Percentiles rank a stretch among this genome's conserved stretches.
These are phyloP conservation scores for Colletotrichum cereale DNA, from an alignment of 2,329 filamentous ascomycete species.

Conservation along the genomic window DNA sequence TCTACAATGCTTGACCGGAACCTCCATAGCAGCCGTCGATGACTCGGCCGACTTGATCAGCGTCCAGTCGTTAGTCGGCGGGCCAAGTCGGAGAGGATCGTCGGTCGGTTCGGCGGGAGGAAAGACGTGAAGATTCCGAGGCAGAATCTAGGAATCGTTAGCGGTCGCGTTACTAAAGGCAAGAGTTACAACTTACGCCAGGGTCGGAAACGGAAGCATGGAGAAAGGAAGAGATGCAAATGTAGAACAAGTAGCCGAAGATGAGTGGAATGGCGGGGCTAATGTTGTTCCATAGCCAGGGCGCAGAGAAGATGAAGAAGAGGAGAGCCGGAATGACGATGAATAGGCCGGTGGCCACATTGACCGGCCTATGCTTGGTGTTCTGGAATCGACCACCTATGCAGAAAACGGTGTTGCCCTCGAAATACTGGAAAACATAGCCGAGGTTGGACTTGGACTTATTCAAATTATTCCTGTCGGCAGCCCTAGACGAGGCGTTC, in stretches of 20 bases:
- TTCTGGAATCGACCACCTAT: constrained; percentile 89
- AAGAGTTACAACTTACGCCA: constrained; percentile 75
- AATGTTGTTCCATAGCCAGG: constrained; percentile 87
- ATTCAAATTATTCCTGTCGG: constrained; percentile 31
- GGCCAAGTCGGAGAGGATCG: constrained; percentile 84
- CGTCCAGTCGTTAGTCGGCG: constrained; percentile 93
- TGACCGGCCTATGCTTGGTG: constrained; percentile 87
- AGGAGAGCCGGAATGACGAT: constrained; percentile 83
- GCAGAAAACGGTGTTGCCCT: constrained; percentile 93
- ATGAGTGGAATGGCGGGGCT: constrained; percentile 90
- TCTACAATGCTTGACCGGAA: constrained; percentile 97
- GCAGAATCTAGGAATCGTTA: constrained; percentile 75
- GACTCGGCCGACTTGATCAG: constrained; percentile 85
- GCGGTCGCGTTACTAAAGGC: not conserved
- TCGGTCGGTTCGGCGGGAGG: constrained; percentile 81
- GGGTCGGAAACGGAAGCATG: constrained; percentile 94
- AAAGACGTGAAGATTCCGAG: constrained; percentile 90
- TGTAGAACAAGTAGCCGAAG: constrained; percentile 91
- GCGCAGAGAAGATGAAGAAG: constrained; percentile 88
- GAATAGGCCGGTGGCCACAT: constrained; percentile 85
- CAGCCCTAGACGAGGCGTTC: constrained; percentile 51
- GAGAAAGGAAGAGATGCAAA: constrained; percentile 93
- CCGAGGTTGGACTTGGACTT: constrained; percentile 62
- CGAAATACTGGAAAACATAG: constrained; percentile 77
- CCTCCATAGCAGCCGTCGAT: constrained; percentile 90